Conservation (phyloP, 768 basidiomycete genomes). For the Mycena alexandri region DNA sequence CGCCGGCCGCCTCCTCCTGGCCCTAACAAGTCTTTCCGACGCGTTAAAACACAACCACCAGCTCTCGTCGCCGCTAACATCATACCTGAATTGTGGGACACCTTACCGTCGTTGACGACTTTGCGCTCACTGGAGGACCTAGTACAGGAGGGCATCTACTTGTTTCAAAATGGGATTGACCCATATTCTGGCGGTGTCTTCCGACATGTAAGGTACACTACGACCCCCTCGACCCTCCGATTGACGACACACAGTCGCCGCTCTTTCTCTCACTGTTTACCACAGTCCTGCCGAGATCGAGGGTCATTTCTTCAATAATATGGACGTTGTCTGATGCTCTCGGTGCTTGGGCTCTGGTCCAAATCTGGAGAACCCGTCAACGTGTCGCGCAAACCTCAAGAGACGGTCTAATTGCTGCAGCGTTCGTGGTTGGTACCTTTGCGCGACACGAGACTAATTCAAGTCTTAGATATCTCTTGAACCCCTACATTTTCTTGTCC, state of each 20-base stretch:
- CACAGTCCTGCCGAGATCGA: slow-evolving; percentile 71
- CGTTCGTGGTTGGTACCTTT: slow-evolving; percentile 60
- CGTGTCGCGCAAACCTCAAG: slow-evolving; percentile 60
- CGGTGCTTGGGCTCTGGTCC: slow-evolving; percentile 76
- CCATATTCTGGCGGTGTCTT: slow-evolving; percentile 92
- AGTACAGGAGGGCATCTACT: slow-evolving; percentile 94
- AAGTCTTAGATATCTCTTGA: slow-evolving; percentile 81
- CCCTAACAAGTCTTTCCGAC: slow-evolving; percentile 62
- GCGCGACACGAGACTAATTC: not conserved
- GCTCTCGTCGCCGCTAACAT: slow-evolving; percentile 85
- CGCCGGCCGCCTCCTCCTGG: slow-evolving; percentile 64
- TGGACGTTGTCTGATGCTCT: slow-evolving; percentile 81
- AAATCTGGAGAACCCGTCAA: slow-evolving; percentile 77
- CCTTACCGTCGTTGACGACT: not conserved
- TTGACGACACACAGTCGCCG: slow-evolving; percentile 70
- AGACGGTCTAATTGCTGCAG: slow-evolving; percentile 72
- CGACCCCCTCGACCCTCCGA: slow-evolving; percentile 11
- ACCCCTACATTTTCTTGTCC: slow-evolving; percentile 89
- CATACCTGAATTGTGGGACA: slow-evolving; percentile 80
- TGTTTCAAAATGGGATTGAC: slow-evolving; percentile 81
- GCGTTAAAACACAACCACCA: slow-evolving; percentile 78
- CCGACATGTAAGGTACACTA: slow-evolving; percentile 74
- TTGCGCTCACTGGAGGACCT: slow-evolving; percentile 36
- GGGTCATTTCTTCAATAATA: slow-evolving; percentile 61
- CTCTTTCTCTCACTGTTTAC: slow-evolving; percentile 83